These are phyloP conservation scores for Lentinula guzmanii DNA, from an alignment of 768 basidiomycete species.

Conservation along the genomic window DNA sequence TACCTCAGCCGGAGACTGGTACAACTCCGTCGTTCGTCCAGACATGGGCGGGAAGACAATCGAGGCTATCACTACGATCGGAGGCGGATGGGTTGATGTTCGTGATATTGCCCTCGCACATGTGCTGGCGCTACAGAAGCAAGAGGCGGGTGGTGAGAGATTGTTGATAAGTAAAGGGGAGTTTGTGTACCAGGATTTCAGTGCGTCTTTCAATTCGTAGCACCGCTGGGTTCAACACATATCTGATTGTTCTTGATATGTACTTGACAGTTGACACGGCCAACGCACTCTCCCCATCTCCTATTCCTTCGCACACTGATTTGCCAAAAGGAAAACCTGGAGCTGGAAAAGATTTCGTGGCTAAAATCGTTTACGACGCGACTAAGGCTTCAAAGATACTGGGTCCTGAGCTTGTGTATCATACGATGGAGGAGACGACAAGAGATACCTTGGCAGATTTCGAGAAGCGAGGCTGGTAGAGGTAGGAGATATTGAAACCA, in stretches of 20 bases:
- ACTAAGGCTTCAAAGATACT: slow-evolving; percentile 23
- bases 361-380: slow-evolving; percentile 18
- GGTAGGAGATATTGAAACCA: too few relatives aligned
- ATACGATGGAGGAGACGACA: slow-evolving; percentile 21
- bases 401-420: slow-evolving; percentile 20
- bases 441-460: slow-evolving; percentile 26
- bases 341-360: slow-evolving; percentile 14
- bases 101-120: slow-evolving; percentile 46
- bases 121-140: slow-evolving; percentile 34
- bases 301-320: slow-evolving; percentile 15
- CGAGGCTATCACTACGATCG: neutral
- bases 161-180: slow-evolving; percentile 31
- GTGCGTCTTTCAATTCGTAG: slow-evolving; percentile 14
- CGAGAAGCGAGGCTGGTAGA: slow-evolving; percentile 27
- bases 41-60: slow-evolving; percentile 4
- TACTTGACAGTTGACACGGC: slow-evolving; percentile 25
- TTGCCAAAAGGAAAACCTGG: slow-evolving; percentile 24
- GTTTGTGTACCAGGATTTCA: slow-evolving; percentile 29
- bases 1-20: slow-evolving; percentile 21
- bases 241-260: neutral
- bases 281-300: slow-evolving; percentile 18
- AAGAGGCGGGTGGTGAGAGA: slow-evolving; percentile 41
- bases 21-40: slow-evolving; percentile 17
- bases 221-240: neutral
- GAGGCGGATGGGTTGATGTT: slow-evolving; percentile 30